A percentile compares a stretch with the other conserved stretches of the same genome.
These are phyloP conservation scores for Fusarium guadeloupense DNA, from an alignment of 2,329 filamentous ascomycete species.

Conservation along the genomic window DNA sequence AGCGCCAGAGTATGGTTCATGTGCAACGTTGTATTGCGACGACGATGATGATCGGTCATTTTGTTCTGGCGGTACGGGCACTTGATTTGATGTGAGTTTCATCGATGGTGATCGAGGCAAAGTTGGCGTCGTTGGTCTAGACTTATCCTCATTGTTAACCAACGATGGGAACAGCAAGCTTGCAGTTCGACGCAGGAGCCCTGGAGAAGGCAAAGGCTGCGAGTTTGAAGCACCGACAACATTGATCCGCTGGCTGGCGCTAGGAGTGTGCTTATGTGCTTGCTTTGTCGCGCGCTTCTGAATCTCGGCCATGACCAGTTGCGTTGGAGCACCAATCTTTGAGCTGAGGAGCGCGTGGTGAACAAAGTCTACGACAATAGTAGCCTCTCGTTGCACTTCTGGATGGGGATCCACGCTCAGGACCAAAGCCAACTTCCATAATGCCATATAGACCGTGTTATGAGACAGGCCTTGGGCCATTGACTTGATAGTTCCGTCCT, in stretches of 20 bases:
- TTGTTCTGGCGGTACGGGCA: constrained; percentile 73
- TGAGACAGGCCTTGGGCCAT: constrained; percentile 72
- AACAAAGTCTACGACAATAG: constrained; percentile 85
- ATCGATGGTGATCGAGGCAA: constrained; percentile 46
- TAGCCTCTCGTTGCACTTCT: constrained; percentile 87
- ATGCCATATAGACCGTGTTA: constrained; percentile 90
- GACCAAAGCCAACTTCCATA: constrained; percentile 93
- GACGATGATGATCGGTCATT: constrained; percentile 68
- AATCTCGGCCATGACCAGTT: constrained; percentile 79
- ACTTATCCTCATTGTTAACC: constrained; percentile 59
- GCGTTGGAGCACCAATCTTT: constrained; percentile 74
- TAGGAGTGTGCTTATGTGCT: constrained; percentile 55
- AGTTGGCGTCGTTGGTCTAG: constrained; percentile 45
- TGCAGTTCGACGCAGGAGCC: constrained; percentile 70
- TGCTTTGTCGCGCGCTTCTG: constrained; percentile 60
- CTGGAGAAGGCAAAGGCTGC: constrained; percentile 63
- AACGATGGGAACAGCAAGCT: constrained; percentile 70
- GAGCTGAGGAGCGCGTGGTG: constrained; percentile 82
- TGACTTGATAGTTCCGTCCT: constrained; percentile 66
- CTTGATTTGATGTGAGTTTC: constrained; percentile 54
- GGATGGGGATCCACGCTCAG: constrained; percentile 94
- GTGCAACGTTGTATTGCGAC: constrained; percentile 78
- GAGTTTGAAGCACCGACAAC: constrained; percentile 50
- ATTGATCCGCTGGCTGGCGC: constrained; percentile 55
- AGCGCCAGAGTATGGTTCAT: constrained; percentile 80